Conservation (phyloP, 441 rosid genomes). For the Bruguiera hainesii region DNA sequence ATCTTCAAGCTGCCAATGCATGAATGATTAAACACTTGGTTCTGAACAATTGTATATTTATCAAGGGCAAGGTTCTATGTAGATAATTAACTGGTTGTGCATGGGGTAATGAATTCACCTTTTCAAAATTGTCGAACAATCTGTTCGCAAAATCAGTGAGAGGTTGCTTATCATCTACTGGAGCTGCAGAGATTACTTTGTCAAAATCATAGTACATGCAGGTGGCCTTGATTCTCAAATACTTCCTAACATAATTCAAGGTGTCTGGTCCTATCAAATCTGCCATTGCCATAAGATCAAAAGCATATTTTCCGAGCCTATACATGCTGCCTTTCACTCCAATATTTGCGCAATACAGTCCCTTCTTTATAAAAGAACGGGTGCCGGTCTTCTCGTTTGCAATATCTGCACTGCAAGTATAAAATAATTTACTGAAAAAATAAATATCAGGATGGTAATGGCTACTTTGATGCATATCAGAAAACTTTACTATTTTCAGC, state of each 20-base stretch:
- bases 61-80: background rate
- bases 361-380: slow-evolving; percentile 65
- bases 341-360: slow-evolving; percentile 60
- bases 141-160: slow-evolving; percentile 74
- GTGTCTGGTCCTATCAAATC: slow-evolving; percentile 83
- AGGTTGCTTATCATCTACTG: slow-evolving; percentile 55
- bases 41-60: background rate
- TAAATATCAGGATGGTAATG: background rate
- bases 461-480: background rate
- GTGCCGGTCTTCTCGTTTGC: slow-evolving; percentile 73
- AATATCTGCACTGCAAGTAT: slow-evolving; percentile 39
- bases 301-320: slow-evolving; percentile 68
- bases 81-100: background rate
- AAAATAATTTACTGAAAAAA: background rate
- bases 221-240: slow-evolving; percentile 74
- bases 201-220: slow-evolving; percentile 79
- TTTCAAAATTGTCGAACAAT: slow-evolving; percentile 73
- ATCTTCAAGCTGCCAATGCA: slow-evolving; percentile 56
- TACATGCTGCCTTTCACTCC: slow-evolving; percentile 56
- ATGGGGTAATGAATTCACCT: slow-evolving; percentile 34
- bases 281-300: slow-evolving; percentile 82
- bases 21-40: background rate
- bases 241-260: slow-evolving; percentile 69
- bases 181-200: slow-evolving; percentile 68
- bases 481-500: slow-evolving; percentile 62